phyloP scores from a whole-genome alignment of 371 early-diverging fungal species.

The Lichtheimia hyalospora region DNA sequence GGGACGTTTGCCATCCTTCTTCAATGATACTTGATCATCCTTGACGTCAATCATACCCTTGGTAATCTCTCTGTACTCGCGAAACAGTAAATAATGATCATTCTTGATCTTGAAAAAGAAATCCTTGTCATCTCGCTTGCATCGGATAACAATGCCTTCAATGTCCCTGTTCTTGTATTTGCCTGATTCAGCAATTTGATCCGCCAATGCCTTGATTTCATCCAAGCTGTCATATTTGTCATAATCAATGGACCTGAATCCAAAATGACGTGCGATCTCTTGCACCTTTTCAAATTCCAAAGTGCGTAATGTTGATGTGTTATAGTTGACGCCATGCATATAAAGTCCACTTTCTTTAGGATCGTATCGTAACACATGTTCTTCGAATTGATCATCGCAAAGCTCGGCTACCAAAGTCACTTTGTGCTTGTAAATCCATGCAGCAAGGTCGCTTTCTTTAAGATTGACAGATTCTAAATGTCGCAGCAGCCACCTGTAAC shows the following conservation, averaged over 20 bases:
- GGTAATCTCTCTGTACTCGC: constrained; percentile 96
- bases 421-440: constrained; percentile 68
- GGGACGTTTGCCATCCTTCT: constrained; percentile 6
- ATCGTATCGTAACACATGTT: constrained; percentile 88
- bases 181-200: constrained; percentile 62
- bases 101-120: constrained; percentile 94
- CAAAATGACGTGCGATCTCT: constrained; percentile 72
- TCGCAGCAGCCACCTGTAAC: constrained; percentile 75
- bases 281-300: constrained; percentile 64
- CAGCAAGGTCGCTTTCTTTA: constrained; percentile 67
- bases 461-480: constrained; percentile 60
- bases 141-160: constrained; percentile 95
- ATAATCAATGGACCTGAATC: constrained; percentile 62
- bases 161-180: constrained; percentile 61
- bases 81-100: constrained; percentile 88
- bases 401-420: constrained; percentile 89
- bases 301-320: constrained; percentile 70
- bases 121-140: constrained; percentile 39
- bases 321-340: constrained; percentile 90
- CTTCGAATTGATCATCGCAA: constrained; percentile 94
- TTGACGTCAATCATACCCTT: constrained; percentile 44
- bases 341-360: constrained; percentile 80
- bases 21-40: constrained; percentile 11
- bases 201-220: constrained; percentile 68
- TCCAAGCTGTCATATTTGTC: constrained; percentile 32